Base-by-base conservation (phyloP, 208 protist genomes). In the Crithidia mellificae region DNA sequence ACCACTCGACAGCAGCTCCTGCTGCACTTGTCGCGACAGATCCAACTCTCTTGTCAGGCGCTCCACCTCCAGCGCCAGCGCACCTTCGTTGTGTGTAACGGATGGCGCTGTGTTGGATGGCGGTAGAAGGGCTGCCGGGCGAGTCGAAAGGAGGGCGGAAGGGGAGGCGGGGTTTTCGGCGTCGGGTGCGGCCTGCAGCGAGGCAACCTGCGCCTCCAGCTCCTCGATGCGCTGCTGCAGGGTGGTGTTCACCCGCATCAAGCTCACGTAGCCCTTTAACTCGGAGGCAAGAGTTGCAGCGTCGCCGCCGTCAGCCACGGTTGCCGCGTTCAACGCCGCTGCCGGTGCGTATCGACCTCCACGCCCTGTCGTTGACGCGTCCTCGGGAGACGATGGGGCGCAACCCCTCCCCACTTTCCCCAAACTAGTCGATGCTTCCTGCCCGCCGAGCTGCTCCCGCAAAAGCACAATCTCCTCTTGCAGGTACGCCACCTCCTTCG, bases 161-260 rank as follows among this genome's bases (percentile, higher is more conserved):
- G 9, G 6, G 12, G 6, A 6, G 36, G 36, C 12, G 12, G 9
- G 9, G 6, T 12, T 41, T n/a, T 46, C 41, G 8, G 41, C 17
- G 41, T 15, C 41, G 17, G 3, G 4, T 46, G 41, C 8, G 17
- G 27, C 44, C 6, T 67, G 8, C 24, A 36, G 62, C 43, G 70
- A 39, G 27, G 29, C 29, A 19, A 85, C 46, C 30, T 80, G 41
- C n/a, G 61, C 51, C 52, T 93, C 78, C 20, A 88, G 56, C 32
- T 75, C 65, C 14, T 62, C 56, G 24, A 88, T 43, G 22, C 73
- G 68, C 1, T 63, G 49, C 54, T 83, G 81, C 52, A 88, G 68
- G n/a, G 74, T 36, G 0, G 77, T 57, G 74, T 94, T 91, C 17
- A 90, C 19, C 9, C 69, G 54, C 85, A 94, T 88, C 14, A 94